phyloP scores from a whole-genome alignment of 78 protist species.

The Dictyostelium intermedium region DNA sequence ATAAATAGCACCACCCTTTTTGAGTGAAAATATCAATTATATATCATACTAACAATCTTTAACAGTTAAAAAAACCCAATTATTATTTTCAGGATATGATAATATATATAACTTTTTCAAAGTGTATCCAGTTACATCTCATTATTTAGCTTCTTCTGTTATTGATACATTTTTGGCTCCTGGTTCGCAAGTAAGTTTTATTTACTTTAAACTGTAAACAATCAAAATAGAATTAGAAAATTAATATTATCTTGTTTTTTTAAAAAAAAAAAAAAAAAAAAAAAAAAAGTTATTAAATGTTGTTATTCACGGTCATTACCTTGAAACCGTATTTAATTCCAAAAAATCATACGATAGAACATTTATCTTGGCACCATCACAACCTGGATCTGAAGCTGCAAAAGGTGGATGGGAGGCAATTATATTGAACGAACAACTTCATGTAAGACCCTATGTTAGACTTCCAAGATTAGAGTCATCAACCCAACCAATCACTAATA shows the following conservation, averaged over 20 bases:
- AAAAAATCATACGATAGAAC: slow-evolving; percentile 52
- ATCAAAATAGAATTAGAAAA: no score
- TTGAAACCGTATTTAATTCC: slow-evolving; percentile 18
- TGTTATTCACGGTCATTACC: slow-evolving; percentile 49
- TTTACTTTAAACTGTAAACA: background rate
- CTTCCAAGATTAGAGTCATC: slow-evolving; percentile 48
- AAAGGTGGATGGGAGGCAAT: slow-evolving; percentile 72
- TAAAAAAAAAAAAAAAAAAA: no score
- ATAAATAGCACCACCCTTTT: no score
- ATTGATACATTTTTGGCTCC: slow-evolving; percentile 69
- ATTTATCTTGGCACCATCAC: slow-evolving; percentile 47
- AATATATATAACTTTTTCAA: slow-evolving; percentile 34
- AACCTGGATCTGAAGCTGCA: slow-evolving; percentile 51
- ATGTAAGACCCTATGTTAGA: slow-evolving; percentile 51
- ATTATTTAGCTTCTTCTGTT: slow-evolving; percentile 7
- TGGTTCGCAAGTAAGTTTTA: slow-evolving; percentile 30
- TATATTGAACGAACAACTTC: slow-evolving; percentile 63
- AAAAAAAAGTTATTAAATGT: slow-evolving; percentile 15
- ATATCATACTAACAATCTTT: no score
- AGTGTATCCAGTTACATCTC: slow-evolving; percentile 28
- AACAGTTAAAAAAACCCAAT: slow-evolving; percentile 35
- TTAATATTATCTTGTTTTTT: background rate
- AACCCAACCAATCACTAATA: background rate
- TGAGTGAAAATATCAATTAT: no score
- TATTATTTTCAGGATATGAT: slow-evolving; percentile 33